Evolutionary conservation across 208 protist species (phyloP), one percentile per base, ranked within the genome.

Genomic region (Trypanosoma mega): DNA sequence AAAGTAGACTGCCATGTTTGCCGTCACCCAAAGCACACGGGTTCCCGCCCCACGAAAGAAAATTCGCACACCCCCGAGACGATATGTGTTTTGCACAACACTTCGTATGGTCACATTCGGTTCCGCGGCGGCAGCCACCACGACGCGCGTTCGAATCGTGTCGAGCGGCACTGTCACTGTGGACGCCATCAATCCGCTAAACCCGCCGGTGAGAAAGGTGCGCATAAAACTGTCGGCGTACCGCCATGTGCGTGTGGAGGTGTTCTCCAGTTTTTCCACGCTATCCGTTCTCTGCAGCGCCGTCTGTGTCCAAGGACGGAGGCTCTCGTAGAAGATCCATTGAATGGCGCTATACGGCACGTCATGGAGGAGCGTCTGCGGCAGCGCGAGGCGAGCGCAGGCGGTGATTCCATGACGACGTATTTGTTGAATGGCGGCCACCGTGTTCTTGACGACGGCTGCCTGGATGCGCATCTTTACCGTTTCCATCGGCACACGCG

Each of bases 401-500:
- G 79, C 72, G 2, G 55, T 34, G 33, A 74, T 30, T 0, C 87
- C 87, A n/a, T 84, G 58, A 1, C 47, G 48, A 39, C 64, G 57
- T 24, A 94, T 41, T 50, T 88, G 81, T 30, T 62, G 29, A 34
- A 86, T 39, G 14, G 87, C 84, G 4, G 64, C 68, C 9, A 30
- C 5, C 0, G 81, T 84, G 63, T 68, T 78, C 9, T 33, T n/a
- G n/a, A 77, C 71, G 2, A 64, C 69, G 41, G 73, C 55, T 0
- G 83, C 68, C 66, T 94, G 87, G 33, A 94, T 62, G 11, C 87
- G 78, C 76, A 91, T 83, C 71, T 94, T 94, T 59, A 87, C 60
- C 37, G 82, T 87, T 63, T 94, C 84, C 84, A 94, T 94, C 44
- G 87, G 87, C 43, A 94, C 80, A 29, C 87, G 83, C 49, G 84